Conservation (phyloP, 164 flowering plant genomes). For the Vitis labrusca region DNA sequence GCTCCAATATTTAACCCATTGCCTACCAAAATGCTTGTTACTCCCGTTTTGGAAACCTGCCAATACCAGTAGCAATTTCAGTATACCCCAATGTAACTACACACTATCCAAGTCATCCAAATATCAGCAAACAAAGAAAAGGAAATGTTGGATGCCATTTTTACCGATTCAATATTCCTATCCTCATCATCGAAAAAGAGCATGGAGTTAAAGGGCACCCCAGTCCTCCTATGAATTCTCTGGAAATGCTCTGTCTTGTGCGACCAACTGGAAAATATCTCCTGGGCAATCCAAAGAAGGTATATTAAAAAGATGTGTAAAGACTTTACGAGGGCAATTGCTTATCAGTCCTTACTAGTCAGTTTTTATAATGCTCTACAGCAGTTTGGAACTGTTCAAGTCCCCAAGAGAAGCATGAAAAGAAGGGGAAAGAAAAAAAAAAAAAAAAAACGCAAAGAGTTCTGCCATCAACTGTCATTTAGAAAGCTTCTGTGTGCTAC, state of each 20-base stretch:
- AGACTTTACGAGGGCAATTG: too few species aligned
- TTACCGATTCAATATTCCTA: conserved; percentile 84
- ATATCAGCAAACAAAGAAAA: neutral
- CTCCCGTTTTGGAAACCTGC: conserved; percentile 91
- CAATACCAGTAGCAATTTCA: conserved; percentile 5
- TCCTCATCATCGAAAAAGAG: conserved; percentile 95
- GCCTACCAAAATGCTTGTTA: conserved; percentile 74
- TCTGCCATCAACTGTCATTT: too few species aligned
- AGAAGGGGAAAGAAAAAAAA: too few species aligned
- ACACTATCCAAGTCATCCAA: neutral
- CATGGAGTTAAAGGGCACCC: conserved; percentile 81
- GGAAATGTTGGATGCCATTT: neutral
- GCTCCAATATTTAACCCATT: conserved; percentile 79
- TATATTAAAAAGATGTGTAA: too few species aligned
- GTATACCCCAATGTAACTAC: neutral
- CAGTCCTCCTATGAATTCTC: conserved; percentile 70
- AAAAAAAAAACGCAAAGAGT: too few species aligned
- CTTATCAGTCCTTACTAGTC: neutral
- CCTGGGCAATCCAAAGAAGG: conserved; percentile 44
- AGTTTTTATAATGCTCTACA: neutral
- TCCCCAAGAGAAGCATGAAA: too few species aligned
- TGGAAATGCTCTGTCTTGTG: conserved; percentile 96
- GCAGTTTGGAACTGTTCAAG: too few species aligned
- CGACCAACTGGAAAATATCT: conserved; percentile 88
- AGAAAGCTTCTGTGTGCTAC: too few species aligned